Evolutionary conservation across 805 yeast genomes (phyloP), one percentile per base, ranked within the genome.

Genomic region (Barnettozyma sp.): DNA sequence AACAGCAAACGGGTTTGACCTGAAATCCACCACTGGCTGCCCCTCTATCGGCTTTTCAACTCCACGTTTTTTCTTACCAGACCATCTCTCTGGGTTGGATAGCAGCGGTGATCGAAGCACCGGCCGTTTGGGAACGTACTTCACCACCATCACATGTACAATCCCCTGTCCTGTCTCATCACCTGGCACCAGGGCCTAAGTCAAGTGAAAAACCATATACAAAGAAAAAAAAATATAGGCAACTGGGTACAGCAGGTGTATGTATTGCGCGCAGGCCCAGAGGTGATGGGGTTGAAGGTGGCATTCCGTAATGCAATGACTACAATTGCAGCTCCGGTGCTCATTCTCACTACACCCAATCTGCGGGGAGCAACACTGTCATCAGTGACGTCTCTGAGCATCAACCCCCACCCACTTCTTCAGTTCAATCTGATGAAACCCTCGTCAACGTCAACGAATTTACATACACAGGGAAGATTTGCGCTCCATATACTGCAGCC

Each of bases 341-440:
- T 76, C 73, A 66, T 79, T 14, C 54, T 79, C 20, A 78, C 85
- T 1, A 60, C 76, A 4, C 70, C 78, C 3, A 29, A 45, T 20
- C 40, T 67, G 25, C 81, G 71, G 58, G 97, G 97, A 1, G 75
- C 84, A 66, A 86, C 97, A 0, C 63, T 90, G 2, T 82, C 95
- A 3, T 85, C 95, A 1, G 84, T 87, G 29, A 74, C 85, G 10
- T 87, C 97, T 1, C 61, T 90, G 11, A 78, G 94, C 1, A 71
- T 87, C 20, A 65, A 70, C 32, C 96, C 96, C 0, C 66, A 66
- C 11, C 94, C 95, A 2, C 59, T 88, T 36, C 51, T 90, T 1
- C 92, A 85, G 49, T 88, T 90, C 63, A 90, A 90, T 55, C 63
- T 90, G 25, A 94, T 84, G 56, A 62, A 78, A 11, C 97, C 97